Evolutionary conservation across 345 rosid species (phyloP), one percentile per base, ranked within the genome.

Genomic region (Geranium rotundifolium): DNA sequence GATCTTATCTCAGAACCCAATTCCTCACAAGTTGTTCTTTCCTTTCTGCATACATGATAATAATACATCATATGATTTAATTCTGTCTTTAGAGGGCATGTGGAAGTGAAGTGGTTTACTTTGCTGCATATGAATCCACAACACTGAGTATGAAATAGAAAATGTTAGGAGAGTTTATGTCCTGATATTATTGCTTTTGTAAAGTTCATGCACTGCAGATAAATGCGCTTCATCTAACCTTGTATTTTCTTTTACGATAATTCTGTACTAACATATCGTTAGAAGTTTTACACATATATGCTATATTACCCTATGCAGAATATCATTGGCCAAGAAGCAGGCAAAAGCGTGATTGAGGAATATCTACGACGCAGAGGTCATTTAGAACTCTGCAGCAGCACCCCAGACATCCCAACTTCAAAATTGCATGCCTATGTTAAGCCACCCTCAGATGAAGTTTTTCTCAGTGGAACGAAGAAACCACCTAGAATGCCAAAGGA

Each of bases 311-410:
- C 27, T 34, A 19, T 75, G 67, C 86, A 87, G 98, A 92, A 85
- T 75, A 87, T 89, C 67, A 77, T 92, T 2, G 96, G 95, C 29
- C 84, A 72, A 67, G 88, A 92, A 67, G 81, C 73, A 4, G 96
- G 93, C 7, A 77, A 80, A 65, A 77, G 54, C 71, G 88, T 92
- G 67, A 87, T 84, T 59, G 82, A 83, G 54, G 95, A 87, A 60
- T 92, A 92, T 77, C 69, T 92, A 68, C 79, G 59, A 65, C 81
- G 71, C 57, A 85, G 93, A 76, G 95, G 95, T 67, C 72, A 83
- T 69, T 72, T 77, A 69, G 77, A 64, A 58, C 74, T 71, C 57
- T 52, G 74, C 52, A 66, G 76, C 62, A 70, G 79, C 57, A 67
- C 50, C 58, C 17, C 82, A 16, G 71, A 69, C 52, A 72, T 62